Percentiles rank a stretch among this genome's conserved stretches.
Evolutionary conservation across 202 grass and related monocot genomes (phyloP).

Genomic region (Musa balbisiana): DNA sequence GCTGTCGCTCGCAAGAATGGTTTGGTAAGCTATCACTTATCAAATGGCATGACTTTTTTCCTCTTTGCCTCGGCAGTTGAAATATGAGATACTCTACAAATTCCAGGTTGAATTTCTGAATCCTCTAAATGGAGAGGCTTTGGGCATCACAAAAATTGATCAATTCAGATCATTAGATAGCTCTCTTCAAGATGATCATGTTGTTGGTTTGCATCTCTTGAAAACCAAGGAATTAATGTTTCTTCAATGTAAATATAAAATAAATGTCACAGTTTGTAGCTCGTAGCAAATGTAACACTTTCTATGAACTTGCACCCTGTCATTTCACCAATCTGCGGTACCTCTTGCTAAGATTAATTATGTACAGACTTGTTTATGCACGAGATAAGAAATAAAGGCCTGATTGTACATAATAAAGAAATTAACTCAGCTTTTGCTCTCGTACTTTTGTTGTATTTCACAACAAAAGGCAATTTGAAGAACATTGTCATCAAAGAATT

Average conservation of each 20-base stretch:
- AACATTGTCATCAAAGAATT: too few relatives aligned
- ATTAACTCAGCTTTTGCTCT: too few relatives aligned
- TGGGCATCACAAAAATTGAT: slow-evolving; percentile 38
- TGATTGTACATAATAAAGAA: too few relatives aligned
- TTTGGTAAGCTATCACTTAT: slow-evolving; percentile 36
- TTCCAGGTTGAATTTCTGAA: slow-evolving; percentile 72
- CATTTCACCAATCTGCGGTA: background rate
- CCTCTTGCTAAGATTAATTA: background rate
- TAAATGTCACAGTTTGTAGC: background rate
- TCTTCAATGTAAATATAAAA: slow-evolving; percentile 39
- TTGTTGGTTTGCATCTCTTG: slow-evolving; percentile 64
- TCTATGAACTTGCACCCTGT: background rate
- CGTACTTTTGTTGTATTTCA: too few relatives aligned
- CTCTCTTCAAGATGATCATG: slow-evolving; percentile 31
- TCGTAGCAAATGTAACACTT: background rate
- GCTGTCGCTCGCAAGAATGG: slow-evolving; percentile 78
- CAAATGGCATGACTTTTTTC: background rate
- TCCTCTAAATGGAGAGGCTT: slow-evolving; percentile 57
- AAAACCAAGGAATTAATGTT: slow-evolving; percentile 40
- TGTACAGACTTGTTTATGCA: background rate
- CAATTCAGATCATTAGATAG: slow-evolving; percentile 13
- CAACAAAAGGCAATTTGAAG: too few relatives aligned
- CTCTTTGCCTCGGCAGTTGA: slow-evolving; percentile 1
- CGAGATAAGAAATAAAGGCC: too few relatives aligned
- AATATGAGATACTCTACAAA: slow-evolving; percentile 20